phyloP scores from a whole-genome alignment of 1,139 yeast species.

The Saccharomyces hybrid region DNA sequence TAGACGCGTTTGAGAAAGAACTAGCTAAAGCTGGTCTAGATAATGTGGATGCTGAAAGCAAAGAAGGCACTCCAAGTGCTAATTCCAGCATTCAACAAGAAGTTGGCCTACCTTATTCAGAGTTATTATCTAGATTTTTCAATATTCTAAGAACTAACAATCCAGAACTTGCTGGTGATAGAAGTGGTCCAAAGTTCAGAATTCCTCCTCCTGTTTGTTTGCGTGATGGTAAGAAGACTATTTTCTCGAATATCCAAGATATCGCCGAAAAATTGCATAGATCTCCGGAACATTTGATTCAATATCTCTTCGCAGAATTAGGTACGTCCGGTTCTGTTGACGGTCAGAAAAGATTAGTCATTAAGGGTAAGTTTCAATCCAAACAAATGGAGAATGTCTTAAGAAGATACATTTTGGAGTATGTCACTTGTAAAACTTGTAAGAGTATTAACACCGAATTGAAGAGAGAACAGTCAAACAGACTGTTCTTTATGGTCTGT shows the following conservation, averaged over 20 bases:
- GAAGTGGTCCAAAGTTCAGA: conserved; percentile 86
- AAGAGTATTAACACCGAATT: conserved; percentile 94
- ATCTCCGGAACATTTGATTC: conserved; percentile 94
- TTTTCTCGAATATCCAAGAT: conserved; percentile 92
- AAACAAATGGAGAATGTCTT: conserved; percentile 94
- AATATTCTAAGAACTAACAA: conserved; percentile 79
- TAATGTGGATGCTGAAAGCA: conserved; percentile 35
- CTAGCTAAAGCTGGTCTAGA: conserved; percentile 85
- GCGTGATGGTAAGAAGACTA: conserved; percentile 97
- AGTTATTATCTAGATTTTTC: conserved; percentile 76
- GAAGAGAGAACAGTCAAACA: conserved; percentile 89
- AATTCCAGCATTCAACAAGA: conserved; percentile 33
- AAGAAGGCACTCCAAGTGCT: conserved; percentile 31
- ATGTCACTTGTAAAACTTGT: conserved; percentile 97
- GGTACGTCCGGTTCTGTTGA: conserved; percentile 99
- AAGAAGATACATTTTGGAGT: conserved; percentile 93
- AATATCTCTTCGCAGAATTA: conserved; percentile 93
- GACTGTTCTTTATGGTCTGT: conserved; percentile 96
- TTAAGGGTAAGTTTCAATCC: conserved; percentile 97
- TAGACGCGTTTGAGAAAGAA: conserved; percentile 80
- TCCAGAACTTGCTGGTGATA: conserved; percentile 97
- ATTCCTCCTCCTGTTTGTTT: conserved; percentile 96
- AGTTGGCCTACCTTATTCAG: conserved; percentile 68
- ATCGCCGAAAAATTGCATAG: conserved; percentile 91
- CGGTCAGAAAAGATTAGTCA: conserved; percentile 92